A percentile compares a stretch with the other conserved stretches of the same genome.
These are phyloP conservation scores for Corniculantispora saksenae DNA, from an alignment of 2,329 filamentous ascomycete species.

Conservation along the genomic window DNA sequence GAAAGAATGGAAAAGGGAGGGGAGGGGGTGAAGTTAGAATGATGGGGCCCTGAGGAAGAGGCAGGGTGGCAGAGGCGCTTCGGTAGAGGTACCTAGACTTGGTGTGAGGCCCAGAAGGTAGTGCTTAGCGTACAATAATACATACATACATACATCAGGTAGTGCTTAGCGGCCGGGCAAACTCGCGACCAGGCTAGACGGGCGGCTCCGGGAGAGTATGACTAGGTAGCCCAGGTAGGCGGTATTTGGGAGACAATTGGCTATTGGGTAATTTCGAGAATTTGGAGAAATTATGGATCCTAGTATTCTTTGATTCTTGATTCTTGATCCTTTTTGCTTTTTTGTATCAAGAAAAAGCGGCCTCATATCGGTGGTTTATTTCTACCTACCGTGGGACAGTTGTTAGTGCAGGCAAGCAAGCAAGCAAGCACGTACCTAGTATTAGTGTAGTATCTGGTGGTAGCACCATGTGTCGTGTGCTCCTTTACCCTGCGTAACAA, in stretches of 20 bases:
- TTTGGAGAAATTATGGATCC: slow-evolving; percentile 12
- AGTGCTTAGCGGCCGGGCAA: slow-evolving; percentile 12
- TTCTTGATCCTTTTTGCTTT: background rate
- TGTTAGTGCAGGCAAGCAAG: no score
- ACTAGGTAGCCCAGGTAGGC: no score
- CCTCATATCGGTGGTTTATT: background rate
- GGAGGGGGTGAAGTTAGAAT: background rate
- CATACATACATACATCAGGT: no score
- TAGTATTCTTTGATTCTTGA: background rate
- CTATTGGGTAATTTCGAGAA: slow-evolving; percentile 6
- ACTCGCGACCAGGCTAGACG: slow-evolving; percentile 9
- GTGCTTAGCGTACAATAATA: no score
- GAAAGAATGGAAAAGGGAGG: background rate
- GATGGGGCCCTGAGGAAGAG: background rate
- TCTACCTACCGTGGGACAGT: background rate
- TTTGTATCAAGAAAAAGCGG: background rate
- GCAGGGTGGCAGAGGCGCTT: no score
- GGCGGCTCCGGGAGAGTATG: slow-evolving; percentile 18
- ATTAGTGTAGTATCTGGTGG: no score
- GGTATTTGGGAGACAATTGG: no score
- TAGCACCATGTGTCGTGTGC: no score
- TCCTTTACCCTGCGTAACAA: no score
- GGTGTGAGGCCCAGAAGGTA: no score
- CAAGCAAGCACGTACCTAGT: no score
- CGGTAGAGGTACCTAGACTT: slow-evolving; percentile 2